Conservation (phyloP, 2,329 filamentous ascomycete genomes). For the Claviceps lovelessii region DNA sequence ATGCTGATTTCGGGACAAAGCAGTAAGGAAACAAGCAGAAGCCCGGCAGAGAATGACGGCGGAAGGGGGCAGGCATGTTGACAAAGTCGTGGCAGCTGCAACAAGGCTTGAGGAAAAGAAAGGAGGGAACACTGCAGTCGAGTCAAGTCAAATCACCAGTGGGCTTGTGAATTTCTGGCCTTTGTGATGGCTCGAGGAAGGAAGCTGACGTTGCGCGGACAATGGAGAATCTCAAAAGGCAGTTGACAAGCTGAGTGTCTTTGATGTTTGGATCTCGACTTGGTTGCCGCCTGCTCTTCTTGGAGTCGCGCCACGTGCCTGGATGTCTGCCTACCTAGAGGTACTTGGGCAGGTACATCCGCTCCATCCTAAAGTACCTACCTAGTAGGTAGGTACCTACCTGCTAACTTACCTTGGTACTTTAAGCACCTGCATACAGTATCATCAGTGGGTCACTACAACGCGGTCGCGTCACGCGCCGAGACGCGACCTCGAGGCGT, state of each 20-base stretch:
- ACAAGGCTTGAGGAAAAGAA: background rate
- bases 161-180: background rate
- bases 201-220: background rate
- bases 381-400: too few species aligned
- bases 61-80: background rate
- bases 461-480: conserved; percentile 2
- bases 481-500: conserved; percentile 1
- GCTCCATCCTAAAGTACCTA: too few species aligned
- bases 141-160: background rate
- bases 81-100: background rate
- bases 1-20: background rate
- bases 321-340: too few species aligned
- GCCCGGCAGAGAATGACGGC: background rate
- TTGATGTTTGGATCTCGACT: background rate
- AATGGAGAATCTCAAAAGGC: background rate
- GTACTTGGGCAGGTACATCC: too few species aligned
- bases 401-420: background rate
- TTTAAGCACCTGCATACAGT: background rate
- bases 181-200: background rate
- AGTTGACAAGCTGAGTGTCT: background rate
- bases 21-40: background rate
- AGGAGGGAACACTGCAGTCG: background rate
- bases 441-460: background rate
- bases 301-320: background rate
- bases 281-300: too few species aligned